phyloP scores from a whole-genome alignment of 2,329 filamentous ascomycete genomes.

The Exophiala dermatitidis region DNA sequence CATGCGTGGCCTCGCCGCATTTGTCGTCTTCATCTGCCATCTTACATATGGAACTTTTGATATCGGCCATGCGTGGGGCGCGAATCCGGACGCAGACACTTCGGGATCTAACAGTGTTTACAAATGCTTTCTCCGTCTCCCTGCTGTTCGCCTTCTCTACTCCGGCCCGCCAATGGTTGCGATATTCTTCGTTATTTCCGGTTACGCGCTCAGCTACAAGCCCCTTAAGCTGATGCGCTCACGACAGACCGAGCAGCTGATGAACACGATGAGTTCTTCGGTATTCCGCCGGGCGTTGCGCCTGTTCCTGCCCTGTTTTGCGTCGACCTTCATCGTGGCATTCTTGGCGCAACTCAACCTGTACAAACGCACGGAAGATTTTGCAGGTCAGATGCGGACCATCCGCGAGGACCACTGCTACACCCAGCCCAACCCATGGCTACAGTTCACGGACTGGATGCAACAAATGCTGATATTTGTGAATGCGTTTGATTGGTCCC shows the following conservation, averaged over 20 bases:
- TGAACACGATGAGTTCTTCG: slow-evolving; percentile 36
- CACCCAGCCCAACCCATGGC: slow-evolving; percentile 14
- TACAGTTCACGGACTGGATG: slow-evolving; percentile 21
- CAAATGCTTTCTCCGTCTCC: slow-evolving; percentile 17
- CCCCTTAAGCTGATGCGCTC: slow-evolving; percentile 36
- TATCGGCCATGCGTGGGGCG: slow-evolving; percentile 21
- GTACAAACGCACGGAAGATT: slow-evolving; percentile 21
- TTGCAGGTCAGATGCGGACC: slow-evolving; percentile 20
- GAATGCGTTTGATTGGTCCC: slow-evolving; percentile 24
- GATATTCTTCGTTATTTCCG: slow-evolving; percentile 45
- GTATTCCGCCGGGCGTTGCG: slow-evolving; percentile 40
- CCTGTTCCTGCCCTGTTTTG: slow-evolving; percentile 37
- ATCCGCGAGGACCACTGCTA: slow-evolving; percentile 21
- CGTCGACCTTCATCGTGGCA: slow-evolving; percentile 35
- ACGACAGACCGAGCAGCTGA: slow-evolving; percentile 33
- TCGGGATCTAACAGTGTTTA: not conserved
- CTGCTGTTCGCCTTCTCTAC: slow-evolving; percentile 23
- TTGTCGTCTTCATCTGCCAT: slow-evolving; percentile 23
- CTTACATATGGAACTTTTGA: slow-evolving; percentile 24
- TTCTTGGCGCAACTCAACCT: slow-evolving; percentile 29
- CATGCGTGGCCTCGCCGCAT: slow-evolving; percentile 37
- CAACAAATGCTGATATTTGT: slow-evolving; percentile 23
- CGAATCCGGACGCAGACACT: slow-evolving; percentile 10
- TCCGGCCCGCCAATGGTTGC: slow-evolving; percentile 31
- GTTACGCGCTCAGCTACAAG: slow-evolving; percentile 42